Conservation (phyloP, 495 filamentous ascomycete species). For the Apodospora peruviana region DNA sequence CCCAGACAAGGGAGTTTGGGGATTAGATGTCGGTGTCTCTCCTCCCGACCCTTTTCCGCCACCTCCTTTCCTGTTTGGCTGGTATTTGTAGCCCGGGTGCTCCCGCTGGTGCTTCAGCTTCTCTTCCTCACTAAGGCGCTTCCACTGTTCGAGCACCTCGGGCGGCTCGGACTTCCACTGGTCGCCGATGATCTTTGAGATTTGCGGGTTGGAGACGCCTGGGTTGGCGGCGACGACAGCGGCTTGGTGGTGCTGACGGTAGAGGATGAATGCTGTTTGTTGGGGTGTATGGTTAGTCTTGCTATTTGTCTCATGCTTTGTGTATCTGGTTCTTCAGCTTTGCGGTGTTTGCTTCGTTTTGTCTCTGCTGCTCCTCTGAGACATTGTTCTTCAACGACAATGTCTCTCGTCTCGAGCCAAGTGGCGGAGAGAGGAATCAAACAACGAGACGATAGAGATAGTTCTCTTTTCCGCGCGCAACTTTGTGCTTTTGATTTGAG, state of each 20-base stretch:
- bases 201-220: slow-evolving; percentile 90
- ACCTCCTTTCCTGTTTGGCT: slow-evolving; percentile 66
- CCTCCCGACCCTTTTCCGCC: background rate
- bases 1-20: slow-evolving; percentile 5
- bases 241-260: slow-evolving; percentile 88
- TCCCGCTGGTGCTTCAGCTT: slow-evolving; percentile 84
- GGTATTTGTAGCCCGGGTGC: slow-evolving; percentile 91
- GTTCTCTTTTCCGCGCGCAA: too few species aligned
- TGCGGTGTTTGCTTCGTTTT: background rate
- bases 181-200: slow-evolving; percentile 96
- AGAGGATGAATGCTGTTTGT: slow-evolving; percentile 85
- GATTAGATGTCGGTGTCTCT: slow-evolving; percentile 10
- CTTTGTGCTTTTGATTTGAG: too few species aligned
- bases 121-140: slow-evolving; percentile 87
- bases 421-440: too few species aligned
- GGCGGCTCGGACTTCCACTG: slow-evolving; percentile 75
- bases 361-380: background rate
- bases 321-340: background rate
- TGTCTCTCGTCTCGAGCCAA: background rate
- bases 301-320: too few species aligned
- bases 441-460: too few species aligned
- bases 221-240: slow-evolving; percentile 75
- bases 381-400: background rate
- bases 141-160: slow-evolving; percentile 83
- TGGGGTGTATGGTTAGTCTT: background rate